Evolutionary conservation across 2,329 filamentous ascomycete genomes (phyloP).

Genomic region (Diatrype stigma): DNA sequence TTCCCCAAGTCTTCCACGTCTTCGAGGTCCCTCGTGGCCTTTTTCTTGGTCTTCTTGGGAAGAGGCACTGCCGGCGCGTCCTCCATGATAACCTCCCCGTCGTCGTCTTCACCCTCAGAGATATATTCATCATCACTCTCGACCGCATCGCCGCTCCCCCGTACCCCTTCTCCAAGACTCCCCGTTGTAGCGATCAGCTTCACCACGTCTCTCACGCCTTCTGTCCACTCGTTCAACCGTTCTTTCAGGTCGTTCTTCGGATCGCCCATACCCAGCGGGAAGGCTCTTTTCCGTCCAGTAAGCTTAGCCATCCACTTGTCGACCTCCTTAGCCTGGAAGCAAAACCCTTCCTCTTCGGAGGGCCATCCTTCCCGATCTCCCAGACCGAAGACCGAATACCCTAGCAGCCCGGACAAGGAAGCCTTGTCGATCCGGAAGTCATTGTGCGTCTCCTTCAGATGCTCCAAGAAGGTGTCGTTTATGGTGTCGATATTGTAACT

Average conservation of each 20-base stretch:
- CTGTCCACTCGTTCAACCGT: conserved; percentile 71
- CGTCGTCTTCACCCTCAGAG: conserved; percentile 54
- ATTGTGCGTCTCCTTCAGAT: conserved; percentile 88
- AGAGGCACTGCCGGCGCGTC: conserved; percentile 45
- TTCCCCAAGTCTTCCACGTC: conserved; percentile 82
- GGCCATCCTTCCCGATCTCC: conserved; percentile 92
- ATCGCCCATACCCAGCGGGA: conserved; percentile 84
- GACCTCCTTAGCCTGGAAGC: conserved; percentile 83
- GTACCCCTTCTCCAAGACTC: conserved; percentile 59
- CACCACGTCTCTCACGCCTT: conserved; percentile 70
- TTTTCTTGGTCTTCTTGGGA: conserved; percentile 36
- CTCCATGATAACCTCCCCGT: conserved; percentile 48
- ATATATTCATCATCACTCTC: conserved; percentile 79
- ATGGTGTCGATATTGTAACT: conserved; percentile 96
- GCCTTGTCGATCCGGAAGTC: conserved; percentile 95
- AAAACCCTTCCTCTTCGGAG: conserved; percentile 84
- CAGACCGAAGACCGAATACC: conserved; percentile 92
- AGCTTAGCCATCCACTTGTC: conserved; percentile 98
- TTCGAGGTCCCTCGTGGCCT: conserved; percentile 51
- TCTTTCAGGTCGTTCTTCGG: conserved; percentile 67
- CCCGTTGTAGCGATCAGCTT: conserved; percentile 58
- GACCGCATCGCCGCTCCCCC: conserved; percentile 75
- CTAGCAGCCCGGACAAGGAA: conserved; percentile 69
- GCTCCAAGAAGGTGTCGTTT: conserved; percentile 80
- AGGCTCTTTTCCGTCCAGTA: conserved; percentile 80